These are phyloP conservation scores for Trichoderma sp. DNA, from an alignment of 2,329 filamentous ascomycete species.

Conservation along the genomic window DNA sequence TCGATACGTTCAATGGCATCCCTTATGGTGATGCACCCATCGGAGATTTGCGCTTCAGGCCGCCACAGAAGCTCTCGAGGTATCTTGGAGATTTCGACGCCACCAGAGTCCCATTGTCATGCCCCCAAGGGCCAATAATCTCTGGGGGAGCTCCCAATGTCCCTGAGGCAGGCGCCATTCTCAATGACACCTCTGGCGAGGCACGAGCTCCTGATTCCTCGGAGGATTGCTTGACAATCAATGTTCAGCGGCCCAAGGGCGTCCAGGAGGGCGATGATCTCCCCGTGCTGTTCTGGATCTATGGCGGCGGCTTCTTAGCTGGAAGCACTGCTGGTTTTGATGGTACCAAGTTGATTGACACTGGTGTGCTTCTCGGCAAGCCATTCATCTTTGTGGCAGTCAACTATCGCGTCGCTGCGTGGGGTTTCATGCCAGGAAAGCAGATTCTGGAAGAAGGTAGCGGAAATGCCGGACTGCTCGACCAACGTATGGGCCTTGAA, in stretches of 20 bases:
- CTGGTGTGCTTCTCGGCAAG: conserved; percentile 43
- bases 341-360: conserved; percentile 46
- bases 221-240: conserved; percentile 66
- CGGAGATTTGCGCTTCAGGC: conserved; percentile 66
- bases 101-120: conserved; percentile 60
- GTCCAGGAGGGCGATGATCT: conserved; percentile 56
- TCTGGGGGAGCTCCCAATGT: not conserved
- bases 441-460: conserved; percentile 68
- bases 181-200: not conserved
- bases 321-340: conserved; percentile 56
- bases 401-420: conserved; percentile 75
- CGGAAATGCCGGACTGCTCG: conserved; percentile 69
- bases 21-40: conserved; percentile 72
- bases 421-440: conserved; percentile 70
- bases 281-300: conserved; percentile 72
- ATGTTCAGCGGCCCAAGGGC: conserved; percentile 59
- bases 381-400: conserved; percentile 74
- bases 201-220: not conserved
- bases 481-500: conserved; percentile 70
- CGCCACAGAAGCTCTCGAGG: conserved; percentile 60
- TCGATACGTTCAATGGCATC: conserved; percentile 74
- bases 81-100: conserved; percentile 63
- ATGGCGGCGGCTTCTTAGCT: conserved; percentile 64
- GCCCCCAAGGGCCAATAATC: conserved; percentile 69
- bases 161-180: not conserved